Evolutionary conservation across 805 yeast species (phyloP), one percentile per base, ranked within the genome.

Genomic region (Debaryomyces prosopidis): DNA sequence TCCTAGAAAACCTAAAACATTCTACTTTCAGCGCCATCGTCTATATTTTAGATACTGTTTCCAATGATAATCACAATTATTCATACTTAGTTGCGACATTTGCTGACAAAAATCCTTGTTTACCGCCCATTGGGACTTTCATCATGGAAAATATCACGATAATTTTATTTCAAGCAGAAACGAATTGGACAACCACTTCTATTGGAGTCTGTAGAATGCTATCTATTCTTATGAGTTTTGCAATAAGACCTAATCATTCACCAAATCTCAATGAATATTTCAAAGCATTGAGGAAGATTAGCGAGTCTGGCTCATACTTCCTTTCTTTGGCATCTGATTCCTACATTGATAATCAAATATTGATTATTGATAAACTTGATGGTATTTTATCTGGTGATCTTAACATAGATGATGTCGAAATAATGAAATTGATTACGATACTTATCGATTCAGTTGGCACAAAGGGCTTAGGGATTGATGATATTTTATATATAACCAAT

Each of bases 1-100:
- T 62, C 31, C 53, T 57, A 46, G 68, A 65, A 31, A 60, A 58
- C 32, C 54, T 71, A 30, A 64, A 61, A 44, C 72, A 66, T 42
- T 59, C 63, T 45, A 41, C 62, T 11, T 84, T 84, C 60, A 80
- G 78, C 50, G 75, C 87, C 2, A 69, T 82, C 28, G 78, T 84
- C 36, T 84, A 81, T 50, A 64, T 83, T 42, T 61, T 86, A 28
- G 89, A 85, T 60, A 71, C 81, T 41, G 73, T 84, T 15, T 68
- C 84, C 53, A 88, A 86, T 2, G 77, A 84, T 56, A 83, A 82
- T 55, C 84, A 82, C 48, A 85, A 81, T 50, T 81, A 82, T 61
- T 69, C 79, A 35, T 77, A 79, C 49, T 56, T 84, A 53, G 74
- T 84, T 52, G 81, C 81, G 41, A 69, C 73, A 10, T 82, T 81